Evolutionary conservation across 169 alveolate species (phyloP), one percentile per base, ranked within the genome.

Genomic region (Plasmodium gaboni): DNA sequence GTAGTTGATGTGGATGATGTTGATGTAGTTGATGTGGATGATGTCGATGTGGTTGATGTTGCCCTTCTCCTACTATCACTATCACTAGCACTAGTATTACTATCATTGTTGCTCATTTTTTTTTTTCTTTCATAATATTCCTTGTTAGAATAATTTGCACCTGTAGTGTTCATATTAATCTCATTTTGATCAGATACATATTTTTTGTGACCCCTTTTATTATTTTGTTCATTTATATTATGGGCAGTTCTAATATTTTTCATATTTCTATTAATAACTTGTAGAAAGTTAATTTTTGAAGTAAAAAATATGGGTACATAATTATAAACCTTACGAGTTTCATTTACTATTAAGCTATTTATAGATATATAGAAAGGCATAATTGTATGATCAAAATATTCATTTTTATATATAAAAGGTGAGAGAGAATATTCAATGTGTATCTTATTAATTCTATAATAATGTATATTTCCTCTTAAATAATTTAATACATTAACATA

Each of bases 391-490:
- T 70, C 87, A 26, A 61, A 44, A 42, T 24, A 64, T 50, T 10
- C 67, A 13, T 51, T 32, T 46, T 4, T 26, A 15, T 48, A 55
- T 46, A 19, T 15, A 60, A 70, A 51, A 1, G 87, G 86, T 4
- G n/a, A 59, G 46, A 65, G 42, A 6, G 87, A 48, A 51, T 86
- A 86, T 32, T 38, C 74, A 5, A 86, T 86, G 51, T 86, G 87
- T 1, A 86, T 86, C 69, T 10, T 86, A n/a, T 86, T 86, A 70
- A 86, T 59, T 59, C 92, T 48, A 51, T 70, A 86, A 10, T 86
- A 53, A 12, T 57, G 44, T 4, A 86, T 86, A 50, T 86, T 86
- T 9, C 48, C 67, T 59, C 72, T 70, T 19, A 86, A 44, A 46
- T 59, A 64, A 12, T 59, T 61, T 53, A 86, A 24, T 38, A 86